Evolutionary conservation across 2,329 filamentous ascomycete genomes (phyloP).

Genomic region (Aureobasidium zeae): DNA sequence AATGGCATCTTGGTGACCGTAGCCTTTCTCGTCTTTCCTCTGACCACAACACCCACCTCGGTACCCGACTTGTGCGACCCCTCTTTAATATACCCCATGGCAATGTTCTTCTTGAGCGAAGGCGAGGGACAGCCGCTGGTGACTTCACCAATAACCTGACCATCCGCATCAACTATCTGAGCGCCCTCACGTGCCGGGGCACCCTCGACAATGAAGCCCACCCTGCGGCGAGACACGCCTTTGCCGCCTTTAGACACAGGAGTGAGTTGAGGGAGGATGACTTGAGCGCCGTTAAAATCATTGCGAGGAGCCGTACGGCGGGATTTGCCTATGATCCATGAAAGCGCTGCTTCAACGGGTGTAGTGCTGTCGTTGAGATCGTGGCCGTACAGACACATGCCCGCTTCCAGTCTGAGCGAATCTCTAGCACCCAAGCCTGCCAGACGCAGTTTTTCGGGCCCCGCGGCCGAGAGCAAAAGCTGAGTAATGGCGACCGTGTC

Average conservation of each 20-base stretch:
- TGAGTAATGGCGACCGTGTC: conserved; percentile 59
- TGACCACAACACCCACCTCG: conserved; percentile 65
- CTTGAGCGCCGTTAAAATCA: conserved; percentile 76
- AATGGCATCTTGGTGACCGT: conserved; percentile 85
- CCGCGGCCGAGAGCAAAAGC: conserved; percentile 53
- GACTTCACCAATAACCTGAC: conserved; percentile 62
- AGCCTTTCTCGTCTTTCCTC: conserved; percentile 66
- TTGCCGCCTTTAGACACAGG: conserved; percentile 61
- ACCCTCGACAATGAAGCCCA: conserved; percentile 75
- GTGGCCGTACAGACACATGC: conserved; percentile 99
- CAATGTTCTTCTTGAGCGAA: conserved; percentile 78
- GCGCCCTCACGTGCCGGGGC: conserved; percentile 86
- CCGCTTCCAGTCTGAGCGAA: conserved; percentile 85
- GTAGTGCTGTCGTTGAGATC: conserved; percentile 76
- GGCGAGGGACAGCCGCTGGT: conserved; percentile 90
- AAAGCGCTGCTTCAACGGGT: conserved; percentile 55
- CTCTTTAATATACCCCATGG: conserved; percentile 85
- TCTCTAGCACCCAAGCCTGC: conserved; percentile 87
- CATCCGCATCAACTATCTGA: conserved; percentile 58
- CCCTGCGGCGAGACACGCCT: conserved; percentile 61
- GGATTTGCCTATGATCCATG: conserved; percentile 78
- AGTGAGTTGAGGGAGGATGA: conserved; percentile 67
- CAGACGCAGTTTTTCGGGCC: conserved; percentile 58
- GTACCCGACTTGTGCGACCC: conserved; percentile 78
- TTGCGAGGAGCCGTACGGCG: conserved; percentile 47